Evolutionary conservation across 441 rosid genomes (phyloP).

Genomic region (Iberis amara): DNA sequence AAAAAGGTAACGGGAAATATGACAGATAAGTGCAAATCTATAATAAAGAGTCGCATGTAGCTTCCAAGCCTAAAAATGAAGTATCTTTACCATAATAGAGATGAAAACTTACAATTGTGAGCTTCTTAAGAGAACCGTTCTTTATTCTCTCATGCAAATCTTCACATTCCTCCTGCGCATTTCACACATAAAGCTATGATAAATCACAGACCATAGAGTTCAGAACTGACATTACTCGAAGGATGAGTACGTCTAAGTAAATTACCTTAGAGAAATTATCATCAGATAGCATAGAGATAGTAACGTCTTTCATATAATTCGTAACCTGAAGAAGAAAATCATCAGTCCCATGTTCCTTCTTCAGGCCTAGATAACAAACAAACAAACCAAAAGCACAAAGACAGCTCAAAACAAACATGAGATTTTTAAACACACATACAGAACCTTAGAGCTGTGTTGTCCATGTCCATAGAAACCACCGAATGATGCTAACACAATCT

Average conservation of each 20-base stretch:
- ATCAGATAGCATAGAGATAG: constrained; percentile 50
- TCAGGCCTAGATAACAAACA: constrained; percentile 42
- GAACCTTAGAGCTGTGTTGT: too few relatives aligned
- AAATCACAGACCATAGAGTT: constrained; percentile 8
- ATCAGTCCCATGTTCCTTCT: constrained; percentile 37
- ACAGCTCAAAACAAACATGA: constrained; percentile 22
- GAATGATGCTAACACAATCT: too few relatives aligned
- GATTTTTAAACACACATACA: too few relatives aligned
- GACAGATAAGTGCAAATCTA: too few relatives aligned
- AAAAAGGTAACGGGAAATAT: not conserved
- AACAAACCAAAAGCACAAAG: constrained; percentile 15
- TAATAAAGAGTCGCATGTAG: too few relatives aligned
- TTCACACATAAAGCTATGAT: not conserved
- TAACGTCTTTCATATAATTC: constrained; percentile 42
- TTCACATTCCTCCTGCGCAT: constrained; percentile 69
- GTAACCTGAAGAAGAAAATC: constrained; percentile 48
- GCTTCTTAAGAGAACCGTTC: constrained; percentile 40
- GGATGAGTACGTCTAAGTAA: not conserved
- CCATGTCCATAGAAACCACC: too few relatives aligned
- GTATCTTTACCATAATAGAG: too few relatives aligned
- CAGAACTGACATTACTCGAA: too few relatives aligned
- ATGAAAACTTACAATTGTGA: constrained; percentile 52
- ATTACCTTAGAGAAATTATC: constrained; percentile 60
- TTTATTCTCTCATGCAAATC: constrained; percentile 49
- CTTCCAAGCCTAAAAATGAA: too few relatives aligned